phyloP scores from a whole-genome alignment of 495 filamentous ascomycete genomes.

The Annulohypoxylon nitens region DNA sequence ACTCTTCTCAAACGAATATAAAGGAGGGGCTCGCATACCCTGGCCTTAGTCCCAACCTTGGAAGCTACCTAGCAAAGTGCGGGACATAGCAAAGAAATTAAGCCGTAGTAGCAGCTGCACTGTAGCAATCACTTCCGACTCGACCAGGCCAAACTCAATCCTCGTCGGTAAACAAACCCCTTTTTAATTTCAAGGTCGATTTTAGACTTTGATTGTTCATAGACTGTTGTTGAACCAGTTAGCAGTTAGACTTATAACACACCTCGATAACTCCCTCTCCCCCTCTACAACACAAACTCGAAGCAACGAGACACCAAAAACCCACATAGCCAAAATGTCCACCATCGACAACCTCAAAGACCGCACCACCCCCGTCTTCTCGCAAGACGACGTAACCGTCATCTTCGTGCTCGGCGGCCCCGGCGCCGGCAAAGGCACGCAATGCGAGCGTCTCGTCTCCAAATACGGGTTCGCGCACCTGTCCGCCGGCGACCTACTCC shows the following conservation, averaged over 20 bases:
- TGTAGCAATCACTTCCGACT: not conserved
- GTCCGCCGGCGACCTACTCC: constrained; percentile 91
- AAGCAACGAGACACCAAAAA: constrained; percentile 2
- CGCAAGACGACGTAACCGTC: constrained; percentile 82
- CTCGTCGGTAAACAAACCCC: constrained; percentile 32
- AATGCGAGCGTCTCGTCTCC: constrained; percentile 89
- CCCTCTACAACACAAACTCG: not conserved
- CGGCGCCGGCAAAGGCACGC: constrained; percentile 84
- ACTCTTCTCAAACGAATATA: not conserved
- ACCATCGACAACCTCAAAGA: constrained; percentile 58
- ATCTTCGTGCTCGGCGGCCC: constrained; percentile 87
- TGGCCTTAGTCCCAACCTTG: not conserved
- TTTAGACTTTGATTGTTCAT: not conserved
- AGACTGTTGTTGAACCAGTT: not conserved
- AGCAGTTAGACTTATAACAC: not conserved
- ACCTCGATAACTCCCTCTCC: not conserved
- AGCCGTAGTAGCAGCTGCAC: constrained; percentile 23
- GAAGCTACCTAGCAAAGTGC: constrained; percentile 30
- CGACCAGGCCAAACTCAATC: constrained; percentile 22
- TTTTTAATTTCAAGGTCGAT: constrained; percentile 4
- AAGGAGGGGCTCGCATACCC: constrained; percentile 36
- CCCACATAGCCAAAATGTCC: constrained; percentile 51
- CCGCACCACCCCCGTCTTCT: constrained; percentile 78
- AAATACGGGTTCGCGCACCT: constrained; percentile 95
- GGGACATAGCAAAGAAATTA: constrained; percentile 39